phyloP scores from a whole-genome alignment of 441 rosid species.

The Populus hybrid region DNA sequence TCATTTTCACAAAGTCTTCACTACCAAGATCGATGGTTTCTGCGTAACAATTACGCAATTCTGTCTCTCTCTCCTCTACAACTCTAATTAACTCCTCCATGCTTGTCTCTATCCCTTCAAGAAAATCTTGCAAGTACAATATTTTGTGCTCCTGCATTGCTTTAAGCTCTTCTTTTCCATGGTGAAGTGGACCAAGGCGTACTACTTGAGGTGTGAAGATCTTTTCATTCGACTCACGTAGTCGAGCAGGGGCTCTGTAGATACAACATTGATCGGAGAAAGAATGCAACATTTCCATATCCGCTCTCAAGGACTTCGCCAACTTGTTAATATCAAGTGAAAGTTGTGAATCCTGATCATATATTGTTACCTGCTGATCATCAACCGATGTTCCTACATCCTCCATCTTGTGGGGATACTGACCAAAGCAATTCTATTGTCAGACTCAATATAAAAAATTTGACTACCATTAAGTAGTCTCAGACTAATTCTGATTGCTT shows the following conservation, averaged over 20 bases:
- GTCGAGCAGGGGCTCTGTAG: not conserved
- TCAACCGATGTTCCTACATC: too few relatives aligned
- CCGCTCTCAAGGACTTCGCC: too few relatives aligned
- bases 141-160: not conserved
- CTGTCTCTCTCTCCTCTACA: not conserved
- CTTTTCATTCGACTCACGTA: not conserved
- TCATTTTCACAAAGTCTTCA: conserved; percentile 2
- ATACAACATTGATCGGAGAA: too few relatives aligned
- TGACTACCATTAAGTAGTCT: too few relatives aligned
- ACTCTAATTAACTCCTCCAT: not conserved
- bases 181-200: not conserved
- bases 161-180: conserved; percentile 3
- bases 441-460: too few relatives aligned
- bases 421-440: too few relatives aligned
- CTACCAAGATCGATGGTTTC: conserved; percentile 6
- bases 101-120: not conserved
- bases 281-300: too few relatives aligned
- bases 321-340: not conserved
- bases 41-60: conserved; percentile 15
- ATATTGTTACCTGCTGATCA: too few relatives aligned
- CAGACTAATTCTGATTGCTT: too few relatives aligned
- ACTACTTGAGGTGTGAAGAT: not conserved
- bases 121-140: conserved; percentile 11
- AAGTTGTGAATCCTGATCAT: too few relatives aligned
- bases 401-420: too few relatives aligned